Evolutionary conservation across 495 filamentous ascomycete species (phyloP), one percentile per base, ranked within the genome.

Genomic region (Xylaria curta): DNA sequence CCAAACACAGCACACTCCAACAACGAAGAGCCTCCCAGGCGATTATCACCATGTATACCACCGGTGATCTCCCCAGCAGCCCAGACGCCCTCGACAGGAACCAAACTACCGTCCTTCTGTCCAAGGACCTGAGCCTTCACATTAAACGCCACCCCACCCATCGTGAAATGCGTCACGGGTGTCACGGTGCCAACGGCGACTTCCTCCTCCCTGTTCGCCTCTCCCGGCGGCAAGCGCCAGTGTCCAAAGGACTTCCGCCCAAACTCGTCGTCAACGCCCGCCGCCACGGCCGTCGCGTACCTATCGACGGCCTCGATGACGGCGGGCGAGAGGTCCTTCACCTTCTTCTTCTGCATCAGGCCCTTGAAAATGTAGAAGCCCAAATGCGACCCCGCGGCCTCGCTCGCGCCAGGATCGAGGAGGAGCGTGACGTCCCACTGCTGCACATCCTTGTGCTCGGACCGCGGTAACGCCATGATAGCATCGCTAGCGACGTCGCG

Each of bases 1-100:
- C 88, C 89, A 81, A 89, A 91, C 1, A 91, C 85, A 4, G 87
- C 87, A 81, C 89, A 88, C 70, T 89, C 86, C 13, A 89, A 75
- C 61, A 89, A 72, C 15, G 82, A 84, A 28, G 81, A 84, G 3
- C 87, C 86, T 21, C 87, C 87, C 0, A 89, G 73, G 46, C 86
- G 78, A 72, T 89, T 89, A 40, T 84, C 85, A 0, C 87, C 86
- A 71, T 88, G 86, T 49, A 89, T 78, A n/a, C 86, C 87, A 0
- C 87, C 87, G 5, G 84, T 87, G 31, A 88, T 83, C 78, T 88
- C 86, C 0, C 87, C 87, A 0, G 87, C 86, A 0, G 81, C 86
- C 85, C 85, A 88, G 3, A 88, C 40, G 0, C 86, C 85, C 5
- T 75, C 63, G 17, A 89, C 83, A 3, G 78, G 80, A 68, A 69